These are phyloP conservation scores for Agaricus sinodeliciosus DNA, from an alignment of 768 basidiomycete genomes.

Conservation along the genomic window DNA sequence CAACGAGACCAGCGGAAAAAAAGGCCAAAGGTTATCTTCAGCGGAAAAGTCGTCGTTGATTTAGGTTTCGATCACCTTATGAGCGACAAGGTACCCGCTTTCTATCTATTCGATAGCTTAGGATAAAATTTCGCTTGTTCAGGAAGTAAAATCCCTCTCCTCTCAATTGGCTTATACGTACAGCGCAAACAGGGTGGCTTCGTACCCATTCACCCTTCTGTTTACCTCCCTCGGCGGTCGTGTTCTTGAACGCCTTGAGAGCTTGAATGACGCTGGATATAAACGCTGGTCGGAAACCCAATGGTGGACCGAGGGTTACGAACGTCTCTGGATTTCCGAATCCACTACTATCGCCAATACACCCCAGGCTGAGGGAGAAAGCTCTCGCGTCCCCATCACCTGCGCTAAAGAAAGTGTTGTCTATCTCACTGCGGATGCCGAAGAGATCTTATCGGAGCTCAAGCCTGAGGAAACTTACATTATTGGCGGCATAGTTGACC, in stretches of 20 bases:
- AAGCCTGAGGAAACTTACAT: constrained; percentile 84
- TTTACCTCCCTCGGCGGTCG: constrained; percentile 78
- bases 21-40: constrained; percentile 38
- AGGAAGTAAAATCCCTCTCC: constrained; percentile 89
- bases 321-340: constrained; percentile 49
- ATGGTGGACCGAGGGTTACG: constrained; percentile 79
- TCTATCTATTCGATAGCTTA: constrained; percentile 8
- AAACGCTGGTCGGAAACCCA: constrained; percentile 76
- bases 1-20: constrained; percentile 32
- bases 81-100: constrained; percentile 70
- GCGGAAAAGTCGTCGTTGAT: constrained; percentile 75
- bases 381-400: constrained; percentile 12
- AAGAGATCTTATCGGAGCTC: constrained; percentile 78
- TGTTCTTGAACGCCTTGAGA: constrained; percentile 58
- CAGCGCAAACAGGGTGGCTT: constrained; percentile 73
- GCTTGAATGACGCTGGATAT: constrained; percentile 58
- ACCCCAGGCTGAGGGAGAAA: constrained; percentile 5
- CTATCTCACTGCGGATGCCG: constrained; percentile 93
- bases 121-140: constrained; percentile 11
- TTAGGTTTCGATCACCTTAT: constrained; percentile 91
- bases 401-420: constrained; percentile 50
- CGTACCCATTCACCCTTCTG: constrained; percentile 65
- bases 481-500: constrained; percentile 93
- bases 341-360: background rate
- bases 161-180: constrained; percentile 92